phyloP scores from a whole-genome alignment of 768 basidiomycete species.

The Cyclocybe aegerita region DNA sequence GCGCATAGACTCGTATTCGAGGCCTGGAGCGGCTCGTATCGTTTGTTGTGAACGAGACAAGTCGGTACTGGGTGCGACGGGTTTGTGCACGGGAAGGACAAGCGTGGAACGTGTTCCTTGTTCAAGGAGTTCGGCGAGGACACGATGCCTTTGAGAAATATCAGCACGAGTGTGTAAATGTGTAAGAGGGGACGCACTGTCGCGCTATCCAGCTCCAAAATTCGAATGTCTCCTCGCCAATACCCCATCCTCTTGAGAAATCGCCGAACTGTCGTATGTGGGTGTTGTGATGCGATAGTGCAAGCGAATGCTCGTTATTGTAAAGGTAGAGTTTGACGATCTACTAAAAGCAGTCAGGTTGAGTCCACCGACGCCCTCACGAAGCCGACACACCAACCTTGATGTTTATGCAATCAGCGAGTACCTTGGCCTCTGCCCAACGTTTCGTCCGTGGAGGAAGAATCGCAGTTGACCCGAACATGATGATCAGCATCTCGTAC shows the following conservation, averaged over 20 bases:
- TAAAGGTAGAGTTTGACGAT: constrained; percentile 91
- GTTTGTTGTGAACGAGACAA: constrained; percentile 17
- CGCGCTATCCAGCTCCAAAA: constrained; percentile 97
- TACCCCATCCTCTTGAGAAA: constrained; percentile 90
- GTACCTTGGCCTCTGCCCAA: constrained; percentile 98
- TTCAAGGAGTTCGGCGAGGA: constrained; percentile 89
- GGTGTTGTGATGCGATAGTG: constrained; percentile 78
- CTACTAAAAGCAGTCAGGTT: constrained; percentile 35
- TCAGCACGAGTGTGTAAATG: not conserved
- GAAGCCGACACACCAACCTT: constrained; percentile 51
- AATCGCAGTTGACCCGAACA: constrained; percentile 87
- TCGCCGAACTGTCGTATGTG: constrained; percentile 87
- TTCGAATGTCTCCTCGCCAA: constrained; percentile 95
- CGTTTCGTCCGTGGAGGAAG: constrained; percentile 92
- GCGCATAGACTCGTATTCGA: constrained; percentile 59
- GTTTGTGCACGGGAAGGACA: constrained; percentile 58
- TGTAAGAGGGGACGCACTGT: constrained; percentile 56
- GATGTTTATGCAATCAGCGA: constrained; percentile 90
- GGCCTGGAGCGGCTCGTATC: constrained; percentile 12
- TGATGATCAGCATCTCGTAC: constrained; percentile 76
- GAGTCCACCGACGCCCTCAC: not conserved
- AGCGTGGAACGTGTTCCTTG: constrained; percentile 69
- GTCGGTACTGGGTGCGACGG: constrained; percentile 28
- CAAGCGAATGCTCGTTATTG: constrained; percentile 80
- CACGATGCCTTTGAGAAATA: constrained; percentile 61